phyloP scores from a whole-genome alignment of 2,329 filamentous ascomycete genomes.

The Apiospora kogelbergensis region DNA sequence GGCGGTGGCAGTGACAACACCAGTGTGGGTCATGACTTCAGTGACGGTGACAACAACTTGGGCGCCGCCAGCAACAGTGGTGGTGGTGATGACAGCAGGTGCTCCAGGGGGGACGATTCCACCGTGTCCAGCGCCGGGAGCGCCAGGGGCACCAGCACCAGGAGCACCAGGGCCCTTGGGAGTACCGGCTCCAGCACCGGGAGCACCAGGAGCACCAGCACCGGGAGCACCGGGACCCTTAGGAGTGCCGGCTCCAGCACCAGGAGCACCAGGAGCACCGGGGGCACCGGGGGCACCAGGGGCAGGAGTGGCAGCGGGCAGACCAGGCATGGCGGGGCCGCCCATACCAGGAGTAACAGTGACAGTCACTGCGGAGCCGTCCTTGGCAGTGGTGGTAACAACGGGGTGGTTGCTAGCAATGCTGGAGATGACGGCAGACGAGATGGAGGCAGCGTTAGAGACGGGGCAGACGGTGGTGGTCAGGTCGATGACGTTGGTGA shows the following conservation, averaged over 20 bases:
- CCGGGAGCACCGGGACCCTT: slow-evolving; percentile 18
- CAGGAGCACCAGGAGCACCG: slow-evolving; percentile 16
- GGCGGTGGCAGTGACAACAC: not conserved
- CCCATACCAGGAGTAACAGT: slow-evolving; percentile 9
- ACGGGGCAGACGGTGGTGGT: slow-evolving; percentile 31
- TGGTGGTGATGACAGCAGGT: not conserved
- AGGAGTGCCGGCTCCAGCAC: slow-evolving; percentile 14
- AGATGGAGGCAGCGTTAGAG: slow-evolving; percentile 23
- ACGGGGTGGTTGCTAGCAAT: slow-evolving; percentile 11
- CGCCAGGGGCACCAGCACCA: slow-evolving; percentile 5
- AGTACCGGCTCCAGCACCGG: not conserved
- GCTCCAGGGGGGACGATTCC: not conserved
- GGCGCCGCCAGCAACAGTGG: not conserved
- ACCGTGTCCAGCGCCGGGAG: slow-evolving; percentile 13
- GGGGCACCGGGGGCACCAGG: not conserved
- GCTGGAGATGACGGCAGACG: slow-evolving; percentile 25
- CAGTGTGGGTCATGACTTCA: not conserved
- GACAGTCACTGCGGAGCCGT: slow-evolving; percentile 20
- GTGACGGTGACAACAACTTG: not conserved
- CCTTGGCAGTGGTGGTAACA: slow-evolving; percentile 2
- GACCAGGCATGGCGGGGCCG: not conserved
- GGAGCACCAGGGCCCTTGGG: not conserved
- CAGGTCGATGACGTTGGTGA: slow-evolving; percentile 27
- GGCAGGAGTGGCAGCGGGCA: not conserved
- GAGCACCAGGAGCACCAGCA: not conserved